Evolutionary conservation across 2,329 filamentous ascomycete species (phyloP).

Genomic region (Diaporthe batatas): DNA sequence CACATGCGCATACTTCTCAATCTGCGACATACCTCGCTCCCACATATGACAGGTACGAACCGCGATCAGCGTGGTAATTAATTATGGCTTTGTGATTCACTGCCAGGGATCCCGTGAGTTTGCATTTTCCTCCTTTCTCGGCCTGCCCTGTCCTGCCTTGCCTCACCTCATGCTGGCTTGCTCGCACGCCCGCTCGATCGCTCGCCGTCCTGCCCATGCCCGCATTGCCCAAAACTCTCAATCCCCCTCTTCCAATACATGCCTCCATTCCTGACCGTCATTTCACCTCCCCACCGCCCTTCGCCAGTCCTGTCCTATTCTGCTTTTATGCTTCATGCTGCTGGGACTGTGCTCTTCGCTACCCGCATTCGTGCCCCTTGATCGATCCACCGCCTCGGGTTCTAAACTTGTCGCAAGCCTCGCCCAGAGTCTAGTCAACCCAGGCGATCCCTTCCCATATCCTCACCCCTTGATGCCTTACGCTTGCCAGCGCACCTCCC

Average conservation of each 20-base stretch:
- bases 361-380: constrained; percentile 16
- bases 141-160: constrained; percentile 17
- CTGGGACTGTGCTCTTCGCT: constrained; percentile 24
- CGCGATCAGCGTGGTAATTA: constrained; percentile 37
- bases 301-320: constrained; percentile 15
- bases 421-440: constrained; percentile 15
- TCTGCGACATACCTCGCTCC: constrained; percentile 41
- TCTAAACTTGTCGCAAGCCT: constrained; percentile 30
- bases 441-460: constrained; percentile 24
- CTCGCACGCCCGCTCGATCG: background rate
- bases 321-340: constrained; percentile 17
- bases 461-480: constrained; percentile 34
- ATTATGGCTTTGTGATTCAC: constrained; percentile 40
- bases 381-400: constrained; percentile 30
- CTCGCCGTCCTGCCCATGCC: constrained; percentile 5
- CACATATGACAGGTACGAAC: constrained; percentile 40
- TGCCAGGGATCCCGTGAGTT: constrained; percentile 39
- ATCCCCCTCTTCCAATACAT: background rate
- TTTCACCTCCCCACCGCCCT: constrained; percentile 7
- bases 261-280: constrained; percentile 17
- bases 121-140: constrained; percentile 25
- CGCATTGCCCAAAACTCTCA: background rate
- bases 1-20: constrained; percentile 40
- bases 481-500: constrained; percentile 26
- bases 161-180: constrained; percentile 14